phyloP scores from a whole-genome alignment of 805 yeast species.

The Kodamaea hsintzibuensis region DNA sequence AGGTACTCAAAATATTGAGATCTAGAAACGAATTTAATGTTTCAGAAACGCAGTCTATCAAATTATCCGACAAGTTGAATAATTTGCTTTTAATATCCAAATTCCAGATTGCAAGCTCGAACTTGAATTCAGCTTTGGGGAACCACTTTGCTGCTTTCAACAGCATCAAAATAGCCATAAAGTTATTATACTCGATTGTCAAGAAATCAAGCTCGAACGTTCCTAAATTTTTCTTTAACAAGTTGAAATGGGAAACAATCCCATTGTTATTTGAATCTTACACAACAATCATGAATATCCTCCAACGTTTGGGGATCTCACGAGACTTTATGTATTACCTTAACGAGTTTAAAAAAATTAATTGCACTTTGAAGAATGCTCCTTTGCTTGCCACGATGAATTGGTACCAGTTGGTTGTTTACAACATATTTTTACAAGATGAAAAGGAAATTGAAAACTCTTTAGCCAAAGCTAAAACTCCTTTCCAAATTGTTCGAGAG shows the following conservation, averaged over 20 bases:
- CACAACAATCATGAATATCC: slow-evolving; percentile 36
- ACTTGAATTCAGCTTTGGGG: slow-evolving; percentile 17
- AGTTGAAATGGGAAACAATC: slow-evolving; percentile 39
- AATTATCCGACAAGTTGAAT: slow-evolving; percentile 20
- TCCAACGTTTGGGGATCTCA: slow-evolving; percentile 52
- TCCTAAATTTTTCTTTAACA: slow-evolving; percentile 19
- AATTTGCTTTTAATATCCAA: slow-evolving; percentile 33
- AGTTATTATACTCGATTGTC: slow-evolving; percentile 53
- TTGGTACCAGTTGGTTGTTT: slow-evolving; percentile 9
- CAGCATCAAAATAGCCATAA: slow-evolving; percentile 50
- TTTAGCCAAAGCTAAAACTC: not conserved
- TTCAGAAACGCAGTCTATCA: slow-evolving; percentile 6
- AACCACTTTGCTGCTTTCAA: slow-evolving; percentile 30
- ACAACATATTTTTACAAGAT: slow-evolving; percentile 6
- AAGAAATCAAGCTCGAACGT: slow-evolving; percentile 33
- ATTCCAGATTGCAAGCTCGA: slow-evolving; percentile 34
- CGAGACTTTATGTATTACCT: slow-evolving; percentile 59
- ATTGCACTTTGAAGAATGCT: slow-evolving; percentile 15
- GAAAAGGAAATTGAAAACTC: slow-evolving; percentile 1
- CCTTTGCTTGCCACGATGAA: slow-evolving; percentile 4
- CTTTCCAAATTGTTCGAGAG: not conserved
- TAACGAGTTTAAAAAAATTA: slow-evolving; percentile 47
- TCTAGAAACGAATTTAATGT: slow-evolving; percentile 32
- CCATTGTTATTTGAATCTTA: slow-evolving; percentile 39
- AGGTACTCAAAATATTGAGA: slow-evolving; percentile 22